Conservation (phyloP, 768 basidiomycete species). For the Lanmaoa rubissima region DNA sequence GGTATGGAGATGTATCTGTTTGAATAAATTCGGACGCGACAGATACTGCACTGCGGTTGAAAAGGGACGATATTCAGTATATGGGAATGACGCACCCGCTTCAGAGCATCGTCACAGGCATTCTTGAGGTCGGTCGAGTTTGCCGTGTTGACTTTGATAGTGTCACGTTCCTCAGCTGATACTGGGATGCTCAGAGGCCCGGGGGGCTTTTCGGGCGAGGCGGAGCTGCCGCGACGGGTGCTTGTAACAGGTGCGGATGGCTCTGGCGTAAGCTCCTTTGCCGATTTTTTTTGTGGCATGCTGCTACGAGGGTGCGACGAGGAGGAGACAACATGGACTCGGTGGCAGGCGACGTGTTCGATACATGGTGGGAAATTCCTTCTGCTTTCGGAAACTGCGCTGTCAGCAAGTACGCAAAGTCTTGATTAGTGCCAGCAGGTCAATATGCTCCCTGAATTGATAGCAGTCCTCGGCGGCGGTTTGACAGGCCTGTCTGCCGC, state of each 20-base stretch:
- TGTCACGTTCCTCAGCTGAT: conserved; percentile 46
- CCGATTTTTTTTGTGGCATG: conserved; percentile 24
- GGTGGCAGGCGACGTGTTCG: conserved; percentile 22
- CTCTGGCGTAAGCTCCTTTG: conserved; percentile 11
- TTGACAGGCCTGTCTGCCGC: conserved; percentile 80
- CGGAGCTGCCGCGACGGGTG: conserved; percentile 28
- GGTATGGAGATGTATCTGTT: conserved; percentile 82
- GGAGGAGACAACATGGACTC: background rate
- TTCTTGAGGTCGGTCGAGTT: conserved; percentile 62
- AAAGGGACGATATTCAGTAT: background rate
- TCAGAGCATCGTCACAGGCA: conserved; percentile 84
- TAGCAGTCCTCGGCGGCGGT: conserved; percentile 78
- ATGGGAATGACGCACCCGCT: conserved; percentile 57
- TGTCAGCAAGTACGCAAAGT: background rate
- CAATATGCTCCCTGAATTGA: conserved; percentile 29
- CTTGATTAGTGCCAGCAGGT: background rate
- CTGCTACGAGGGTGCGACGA: background rate
- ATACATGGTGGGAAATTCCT: conserved; percentile 18
- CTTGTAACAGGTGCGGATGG: conserved; percentile 9
- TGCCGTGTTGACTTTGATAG: conserved; percentile 60
- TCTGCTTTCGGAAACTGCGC: background rate
- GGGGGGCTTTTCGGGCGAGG: conserved; percentile 41
- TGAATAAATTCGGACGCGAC: conserved; percentile 78
- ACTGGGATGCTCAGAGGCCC: conserved; percentile 53
- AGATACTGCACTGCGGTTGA: conserved; percentile 57